Evolutionary conservation across 2,329 filamentous ascomycete genomes (phyloP).

Genomic region (Penicillium sp.): DNA sequence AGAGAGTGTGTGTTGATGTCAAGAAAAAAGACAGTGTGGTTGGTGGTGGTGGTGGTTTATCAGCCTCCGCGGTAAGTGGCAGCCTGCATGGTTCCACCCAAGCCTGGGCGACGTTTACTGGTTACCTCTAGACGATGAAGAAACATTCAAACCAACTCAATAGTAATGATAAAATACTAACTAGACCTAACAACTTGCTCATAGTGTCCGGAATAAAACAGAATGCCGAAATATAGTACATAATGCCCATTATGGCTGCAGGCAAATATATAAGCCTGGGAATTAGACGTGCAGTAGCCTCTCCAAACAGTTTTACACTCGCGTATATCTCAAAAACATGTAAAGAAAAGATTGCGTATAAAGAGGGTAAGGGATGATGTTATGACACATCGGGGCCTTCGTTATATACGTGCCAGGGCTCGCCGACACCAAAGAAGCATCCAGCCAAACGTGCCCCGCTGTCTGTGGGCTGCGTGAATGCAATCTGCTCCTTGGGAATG

Average conservation of each 20-base stretch:
- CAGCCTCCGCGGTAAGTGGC: slow-evolving; percentile 4
- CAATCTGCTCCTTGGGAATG: slow-evolving; percentile 53
- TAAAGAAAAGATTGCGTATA: background rate
- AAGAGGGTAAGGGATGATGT: background rate
- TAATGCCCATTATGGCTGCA: slow-evolving; percentile 4
- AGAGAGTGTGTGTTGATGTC: background rate
- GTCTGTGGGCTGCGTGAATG: slow-evolving; percentile 64
- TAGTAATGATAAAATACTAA: background rate
- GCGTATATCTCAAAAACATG: background rate
- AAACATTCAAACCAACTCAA: background rate
- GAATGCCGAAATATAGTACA: slow-evolving; percentile 7
- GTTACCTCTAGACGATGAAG: too few relatives aligned
- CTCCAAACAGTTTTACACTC: background rate
- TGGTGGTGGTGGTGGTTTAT: background rate
- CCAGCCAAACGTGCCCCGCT: slow-evolving; percentile 56
- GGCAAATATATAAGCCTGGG: slow-evolving; percentile 1
- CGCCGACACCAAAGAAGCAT: slow-evolving; percentile 53
- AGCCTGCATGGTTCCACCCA: slow-evolving; percentile 12
- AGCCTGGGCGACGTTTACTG: too few relatives aligned
- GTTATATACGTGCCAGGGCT: slow-evolving; percentile 59
- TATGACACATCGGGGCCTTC: slow-evolving; percentile 30
- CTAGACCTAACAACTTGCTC: background rate
- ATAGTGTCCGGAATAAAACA: background rate
- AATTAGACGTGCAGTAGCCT: background rate
- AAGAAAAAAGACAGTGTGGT: background rate